Base-by-base conservation (phyloP, 2,329 filamentous ascomycete species). In the Escovopsis sp. region DNA sequence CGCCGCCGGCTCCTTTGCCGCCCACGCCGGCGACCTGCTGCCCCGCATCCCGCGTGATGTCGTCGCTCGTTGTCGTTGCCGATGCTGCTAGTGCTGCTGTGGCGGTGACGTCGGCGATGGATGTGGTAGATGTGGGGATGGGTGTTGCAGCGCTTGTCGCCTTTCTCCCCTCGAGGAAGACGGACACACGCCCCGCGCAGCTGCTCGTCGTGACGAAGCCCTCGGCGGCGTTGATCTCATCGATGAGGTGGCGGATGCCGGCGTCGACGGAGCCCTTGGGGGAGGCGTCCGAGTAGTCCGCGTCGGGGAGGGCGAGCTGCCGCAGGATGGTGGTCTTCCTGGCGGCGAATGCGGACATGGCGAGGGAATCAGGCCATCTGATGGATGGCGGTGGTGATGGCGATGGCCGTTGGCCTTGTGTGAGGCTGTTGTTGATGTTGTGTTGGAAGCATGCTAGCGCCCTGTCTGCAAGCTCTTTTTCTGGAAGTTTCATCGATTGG, bases 141-240 rank as follows among this genome's bases (percentile, higher is more conserved):
- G n/a, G n/a, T n/a, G n/a, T n/a, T n/a, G n/a, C n/a, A n/a, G n/a
- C n/a, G 21, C 21, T 8, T 5, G 21, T 25, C 7, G 44, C 43
- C 45, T 73, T 79, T 31, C 61, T 62, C 1, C 87, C 87, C 59
- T 94, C 88, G 1, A 92, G 63, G 50, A 92, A 96, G 4, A 94
- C 81, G 43, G 81, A 87, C 32, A 92, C 72, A 35, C 88, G 68
- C 1, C 88, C 88, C 2, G 85, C 82, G 54, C 88, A 96, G 56
- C 86, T 94, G 58, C 86, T 94, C 3, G 87, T 94, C 2, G 88
- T 94, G 25, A 92, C 85, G 28, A 87, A 70, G 2, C 83, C 85
- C 2, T 76, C 69, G 5, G 79, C 51, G 2, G 48, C 54, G 56
- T 96, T 96, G 53, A 96, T 79, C 45, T 80, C 74, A 34, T 69